Evolutionary conservation across 306 rosid species (phyloP), one percentile per base, ranked within the genome.

Genomic region (Quillaja saponaria): DNA sequence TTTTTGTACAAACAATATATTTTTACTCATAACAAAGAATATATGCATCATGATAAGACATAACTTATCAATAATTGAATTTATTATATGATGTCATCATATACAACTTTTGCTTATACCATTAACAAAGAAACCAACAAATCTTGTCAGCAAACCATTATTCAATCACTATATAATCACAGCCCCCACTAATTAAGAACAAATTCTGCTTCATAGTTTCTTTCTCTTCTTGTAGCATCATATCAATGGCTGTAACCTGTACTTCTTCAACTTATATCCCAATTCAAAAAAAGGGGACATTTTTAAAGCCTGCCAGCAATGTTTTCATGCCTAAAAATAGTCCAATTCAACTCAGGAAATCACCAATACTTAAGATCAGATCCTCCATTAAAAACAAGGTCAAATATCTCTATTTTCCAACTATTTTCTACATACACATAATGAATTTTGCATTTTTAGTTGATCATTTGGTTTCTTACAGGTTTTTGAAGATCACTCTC

Each of bases 321-420:
- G 52, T 56, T 57, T 51, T 75, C 25, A 61, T 63, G 80, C 78
- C 79, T 31, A 88, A 83, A 78, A 68, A 53, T 63, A 47, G 65
- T 73, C 67, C 50, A 54, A 54, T 56, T 58, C 52, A 84, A 69
- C 69, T 78, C 76, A 89, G 78, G 71, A 81, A 41, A 60, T 39
- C 67, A 65, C 67, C 66, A 41, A 11, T 49, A 9, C 62, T 76
- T 51, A 83, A 73, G 72, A 83, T 89, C 77, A 76, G 76, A 76
- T 79, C 87, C 19, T 92, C 84, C 66, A 75, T 82, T 64, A 80
- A 73, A 74, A 85, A 88, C 77, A 84, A 84, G 95, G 96, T 92
- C 65, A 64, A 20, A 44, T 49, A 35, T 60, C 13, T 55, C 18
- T 41, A 42, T 55, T 6, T 15, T 6, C 56, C 35, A 10, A 10